phyloP scores from a whole-genome alignment of 805 yeast species.

The Hanseniaspora mollemarum region DNA sequence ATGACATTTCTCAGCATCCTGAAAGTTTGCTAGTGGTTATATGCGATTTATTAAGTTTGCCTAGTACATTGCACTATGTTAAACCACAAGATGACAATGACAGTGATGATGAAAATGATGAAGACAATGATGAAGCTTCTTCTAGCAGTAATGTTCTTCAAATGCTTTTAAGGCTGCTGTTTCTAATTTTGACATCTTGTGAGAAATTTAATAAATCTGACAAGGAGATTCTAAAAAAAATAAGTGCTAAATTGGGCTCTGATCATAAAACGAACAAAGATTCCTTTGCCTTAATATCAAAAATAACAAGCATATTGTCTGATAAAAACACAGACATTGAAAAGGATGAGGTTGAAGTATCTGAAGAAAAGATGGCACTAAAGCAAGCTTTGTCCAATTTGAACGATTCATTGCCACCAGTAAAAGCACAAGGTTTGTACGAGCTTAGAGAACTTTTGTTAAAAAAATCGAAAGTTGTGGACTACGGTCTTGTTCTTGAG shows the following conservation, averaged over 20 bases:
- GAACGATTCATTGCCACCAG: constrained; percentile 69
- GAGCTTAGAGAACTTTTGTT: constrained; percentile 46
- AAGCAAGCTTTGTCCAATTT: constrained; percentile 54
- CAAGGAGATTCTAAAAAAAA: neutral
- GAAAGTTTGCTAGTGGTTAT: constrained; percentile 12
- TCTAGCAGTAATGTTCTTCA: constrained; percentile 8
- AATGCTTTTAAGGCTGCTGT: constrained; percentile 30
- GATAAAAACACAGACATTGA: neutral
- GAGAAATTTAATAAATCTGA: neutral
- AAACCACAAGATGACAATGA: constrained; percentile 26
- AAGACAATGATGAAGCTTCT: constrained; percentile 27
- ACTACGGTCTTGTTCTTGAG: constrained; percentile 44
- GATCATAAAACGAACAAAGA: neutral
- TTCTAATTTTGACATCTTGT: constrained; percentile 30
- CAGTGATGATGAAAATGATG: constrained; percentile 25
- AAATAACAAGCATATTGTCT: constrained; percentile 3
- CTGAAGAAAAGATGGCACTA: constrained; percentile 32
- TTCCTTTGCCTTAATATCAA: neutral
- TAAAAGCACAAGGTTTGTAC: constrained; percentile 75
- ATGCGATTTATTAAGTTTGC: constrained; percentile 10
- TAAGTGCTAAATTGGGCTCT: neutral
- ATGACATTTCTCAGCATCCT: neutral
- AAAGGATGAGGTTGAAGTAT: constrained; percentile 12
- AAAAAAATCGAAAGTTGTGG: constrained; percentile 40
- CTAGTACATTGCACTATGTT: constrained; percentile 17